Evolutionary conservation across 1,139 yeast species (phyloP), one percentile per base, ranked within the genome.

Genomic region (Debaryomycetaceae sp.): DNA sequence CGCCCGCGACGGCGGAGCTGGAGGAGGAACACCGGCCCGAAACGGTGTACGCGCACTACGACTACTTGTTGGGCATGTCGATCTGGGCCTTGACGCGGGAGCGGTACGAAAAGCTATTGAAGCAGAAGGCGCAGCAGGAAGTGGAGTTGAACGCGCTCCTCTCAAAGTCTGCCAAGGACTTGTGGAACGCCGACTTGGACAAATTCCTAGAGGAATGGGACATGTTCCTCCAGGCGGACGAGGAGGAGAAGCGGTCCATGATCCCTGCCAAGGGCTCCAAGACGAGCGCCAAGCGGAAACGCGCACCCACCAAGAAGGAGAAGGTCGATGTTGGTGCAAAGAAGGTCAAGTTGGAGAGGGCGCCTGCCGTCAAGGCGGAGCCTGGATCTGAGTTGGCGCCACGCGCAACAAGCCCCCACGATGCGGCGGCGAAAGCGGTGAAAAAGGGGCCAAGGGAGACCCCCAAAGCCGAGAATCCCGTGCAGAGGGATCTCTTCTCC

Each of bases 71-170:
- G 32, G 87, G 90, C 31, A 82, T 92, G 95, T 73, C 87, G 23
- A 77, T 92, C 42, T 86, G 96, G 93, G 78, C 95, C 19, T 72
- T 90, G 47, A 87, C 98, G 1, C 68, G 68, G 36, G 99, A 92
- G 56, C 69, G 93, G 41, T 90, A 86, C 47, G 90, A 85, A 44
- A 77, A 72, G 43, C 61, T 90, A 37, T 58, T 86, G 43, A 65
- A 66, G 30, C 94, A 86, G 50, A 68, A 75, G 38, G 83, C 73
- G 30, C 75, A 59, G 20, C 80, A 78, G 47, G 92, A 86, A 48
- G 61, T 55, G 8, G 94, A 85, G 47, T 67, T 90, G 42, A 78
- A 75, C 29, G 52, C 49, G 2, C 63, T 90, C 39, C 65, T 87
- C 41, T 68, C 69, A 33, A 64, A 75, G 45, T 62, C 82, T 4